Evolutionary conservation across 2,329 filamentous ascomycete genomes (phyloP).

Genomic region (Aspergillus japonicus): DNA sequence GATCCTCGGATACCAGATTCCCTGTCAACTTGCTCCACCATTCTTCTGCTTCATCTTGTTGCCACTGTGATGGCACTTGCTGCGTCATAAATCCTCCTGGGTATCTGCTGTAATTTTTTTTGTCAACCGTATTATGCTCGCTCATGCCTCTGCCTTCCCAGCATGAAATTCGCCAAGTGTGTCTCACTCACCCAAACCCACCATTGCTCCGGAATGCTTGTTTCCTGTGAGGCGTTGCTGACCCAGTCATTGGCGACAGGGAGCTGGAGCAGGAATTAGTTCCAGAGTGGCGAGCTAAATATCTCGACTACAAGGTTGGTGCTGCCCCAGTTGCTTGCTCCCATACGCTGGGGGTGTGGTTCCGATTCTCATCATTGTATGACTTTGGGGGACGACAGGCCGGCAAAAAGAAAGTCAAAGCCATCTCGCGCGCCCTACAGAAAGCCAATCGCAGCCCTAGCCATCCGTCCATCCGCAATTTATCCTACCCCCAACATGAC

Average conservation of each 20-base stretch:
- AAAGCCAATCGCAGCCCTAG: slow-evolving; percentile 50
- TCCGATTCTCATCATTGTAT: slow-evolving; percentile 13
- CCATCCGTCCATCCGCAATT: slow-evolving; percentile 46
- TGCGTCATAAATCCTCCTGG: slow-evolving; percentile 10
- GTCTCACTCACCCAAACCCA: slow-evolving; percentile 18
- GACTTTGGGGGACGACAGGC: slow-evolving; percentile 37
- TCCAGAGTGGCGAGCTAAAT: slow-evolving; percentile 92
- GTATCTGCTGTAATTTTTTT: slow-evolving; percentile 7
- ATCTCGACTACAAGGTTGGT: slow-evolving; percentile 83
- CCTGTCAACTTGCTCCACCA: not conserved
- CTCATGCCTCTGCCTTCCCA: slow-evolving; percentile 18
- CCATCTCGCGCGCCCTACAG: slow-evolving; percentile 69
- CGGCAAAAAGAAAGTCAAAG: slow-evolving; percentile 92
- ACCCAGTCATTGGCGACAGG: slow-evolving; percentile 36
- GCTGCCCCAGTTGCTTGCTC: slow-evolving; percentile 9
- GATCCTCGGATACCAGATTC: not conserved
- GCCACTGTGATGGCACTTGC: not conserved
- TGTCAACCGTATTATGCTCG: slow-evolving; percentile 19
- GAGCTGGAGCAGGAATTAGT: slow-evolving; percentile 86
- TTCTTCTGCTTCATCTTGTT: not conserved
- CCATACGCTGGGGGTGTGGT: not conserved
- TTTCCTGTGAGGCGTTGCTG: slow-evolving; percentile 20
- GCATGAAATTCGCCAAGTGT: slow-evolving; percentile 64
- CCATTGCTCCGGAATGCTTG: not conserved
- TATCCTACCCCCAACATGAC: slow-evolving; percentile 17